Evolutionary conservation across 169 alveolate species (phyloP).

Genomic region (Perkinsus marinus): DNA sequence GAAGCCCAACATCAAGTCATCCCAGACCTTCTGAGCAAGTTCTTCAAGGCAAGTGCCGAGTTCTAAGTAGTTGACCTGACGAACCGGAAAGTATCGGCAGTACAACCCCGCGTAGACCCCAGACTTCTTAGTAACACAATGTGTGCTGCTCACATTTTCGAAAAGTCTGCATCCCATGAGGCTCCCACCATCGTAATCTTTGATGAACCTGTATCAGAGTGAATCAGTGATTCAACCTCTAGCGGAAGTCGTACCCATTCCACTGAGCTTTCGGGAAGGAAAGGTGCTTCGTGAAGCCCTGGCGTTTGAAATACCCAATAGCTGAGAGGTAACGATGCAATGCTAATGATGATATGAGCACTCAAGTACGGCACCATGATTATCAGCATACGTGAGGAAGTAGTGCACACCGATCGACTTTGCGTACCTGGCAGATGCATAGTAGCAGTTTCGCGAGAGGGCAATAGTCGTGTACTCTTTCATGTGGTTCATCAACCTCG

Average conservation of each 20-base stretch:
- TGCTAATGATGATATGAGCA: background rate
- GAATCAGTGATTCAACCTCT: constrained; percentile 30
- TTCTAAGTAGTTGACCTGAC: background rate
- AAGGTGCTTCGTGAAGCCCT: constrained; percentile 54
- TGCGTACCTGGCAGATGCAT: background rate
- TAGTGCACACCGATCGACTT: constrained; percentile 30
- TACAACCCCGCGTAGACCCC: no score
- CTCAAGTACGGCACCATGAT: constrained; percentile 1
- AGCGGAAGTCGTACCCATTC: background rate
- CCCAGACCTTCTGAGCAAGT: background rate
- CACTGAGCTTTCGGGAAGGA: background rate
- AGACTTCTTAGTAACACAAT: no score
- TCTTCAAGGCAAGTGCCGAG: background rate
- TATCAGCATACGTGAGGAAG: constrained; percentile 69
- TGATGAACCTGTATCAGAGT: constrained; percentile 60
- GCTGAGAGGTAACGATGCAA: constrained; percentile 28
- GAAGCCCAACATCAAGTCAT: background rate
- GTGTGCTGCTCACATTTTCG: background rate
- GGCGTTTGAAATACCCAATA: constrained; percentile 59
- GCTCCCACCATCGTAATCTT: constrained; percentile 69
- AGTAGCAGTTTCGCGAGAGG: background rate
- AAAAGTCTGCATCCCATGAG: constrained; percentile 58
- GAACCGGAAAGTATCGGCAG: background rate
- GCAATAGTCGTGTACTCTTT: constrained; percentile 42
- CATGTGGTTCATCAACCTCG: constrained; percentile 62